Conservation (phyloP, 805 yeast species). For the Teunomyces kruisii region DNA sequence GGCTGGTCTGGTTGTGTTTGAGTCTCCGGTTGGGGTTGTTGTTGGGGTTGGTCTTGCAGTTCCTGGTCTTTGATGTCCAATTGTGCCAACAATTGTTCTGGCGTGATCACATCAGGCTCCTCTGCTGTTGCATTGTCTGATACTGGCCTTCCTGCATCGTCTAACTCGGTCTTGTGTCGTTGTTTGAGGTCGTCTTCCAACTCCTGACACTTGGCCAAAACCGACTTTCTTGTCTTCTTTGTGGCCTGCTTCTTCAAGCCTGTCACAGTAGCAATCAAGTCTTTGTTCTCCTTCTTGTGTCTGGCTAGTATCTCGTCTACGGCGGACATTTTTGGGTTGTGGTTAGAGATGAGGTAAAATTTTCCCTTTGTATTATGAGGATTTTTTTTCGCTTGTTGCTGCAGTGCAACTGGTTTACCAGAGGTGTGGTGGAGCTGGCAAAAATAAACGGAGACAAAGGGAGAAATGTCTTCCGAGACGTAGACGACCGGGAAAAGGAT, state of each 20-base stretch:
- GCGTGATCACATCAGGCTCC: conserved; percentile 54
- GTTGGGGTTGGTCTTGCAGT: not conserved
- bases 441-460: not conserved
- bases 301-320: conserved; percentile 51
- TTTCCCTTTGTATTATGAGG: not conserved
- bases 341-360: conserved; percentile 2
- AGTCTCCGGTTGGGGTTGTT: not conserved
- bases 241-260: conserved; percentile 82
- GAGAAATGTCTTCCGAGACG: not conserved
- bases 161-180: conserved; percentile 56
- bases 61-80: conserved; percentile 35
- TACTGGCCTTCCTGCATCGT: not conserved
- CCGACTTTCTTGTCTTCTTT: conserved; percentile 71
- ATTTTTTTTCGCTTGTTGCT: not conserved
- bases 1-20: not conserved
- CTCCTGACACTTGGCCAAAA: conserved; percentile 56
- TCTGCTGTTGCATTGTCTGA: not conserved
- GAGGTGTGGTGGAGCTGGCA: not conserved
- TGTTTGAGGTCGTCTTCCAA: conserved; percentile 56
- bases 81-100: conserved; percentile 66
- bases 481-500: not conserved
- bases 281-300: conserved; percentile 69
- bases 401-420: conserved; percentile 1
- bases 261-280: conserved; percentile 64
- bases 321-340: conserved; percentile 1